These are phyloP conservation scores for Ascoidea tarda DNA, from an alignment of 805 yeast species.

Conservation along the genomic window DNA sequence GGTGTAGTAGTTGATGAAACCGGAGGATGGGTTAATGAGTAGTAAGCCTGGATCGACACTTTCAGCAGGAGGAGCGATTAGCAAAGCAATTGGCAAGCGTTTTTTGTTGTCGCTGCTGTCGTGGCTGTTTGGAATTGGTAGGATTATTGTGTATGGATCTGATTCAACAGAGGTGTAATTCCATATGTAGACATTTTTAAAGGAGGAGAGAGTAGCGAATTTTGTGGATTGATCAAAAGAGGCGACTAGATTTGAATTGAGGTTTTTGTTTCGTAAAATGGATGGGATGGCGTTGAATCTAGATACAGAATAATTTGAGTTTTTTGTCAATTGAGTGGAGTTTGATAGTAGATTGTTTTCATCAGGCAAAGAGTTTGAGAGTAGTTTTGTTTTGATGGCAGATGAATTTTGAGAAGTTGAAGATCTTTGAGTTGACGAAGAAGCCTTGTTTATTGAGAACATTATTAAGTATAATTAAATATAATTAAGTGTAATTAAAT, in stretches of 20 bases:
- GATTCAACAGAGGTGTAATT: constrained; percentile 46
- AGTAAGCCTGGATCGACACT: constrained; percentile 53
- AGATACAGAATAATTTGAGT: constrained; percentile 40
- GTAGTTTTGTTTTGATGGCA: neutral
- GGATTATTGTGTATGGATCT: constrained; percentile 40
- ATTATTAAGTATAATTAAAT: neutral
- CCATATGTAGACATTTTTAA: constrained; percentile 52
- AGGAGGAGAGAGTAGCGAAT: constrained; percentile 34
- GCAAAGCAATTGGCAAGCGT: constrained; percentile 35
- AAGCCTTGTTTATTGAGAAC: neutral
- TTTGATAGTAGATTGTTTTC: constrained; percentile 24
- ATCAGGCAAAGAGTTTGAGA: constrained; percentile 17
- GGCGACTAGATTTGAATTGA: constrained; percentile 17
- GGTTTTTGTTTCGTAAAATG: constrained; percentile 12
- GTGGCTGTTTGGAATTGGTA: constrained; percentile 19
- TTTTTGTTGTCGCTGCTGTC: constrained; percentile 15
- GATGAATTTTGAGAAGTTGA: neutral
- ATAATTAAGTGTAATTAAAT: neutral
- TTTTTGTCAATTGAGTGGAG: constrained; percentile 39
- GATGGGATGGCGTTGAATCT: constrained; percentile 42
- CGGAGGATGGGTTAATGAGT: constrained; percentile 43
- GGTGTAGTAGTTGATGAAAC: constrained; percentile 56
- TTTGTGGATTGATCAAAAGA: constrained; percentile 31
- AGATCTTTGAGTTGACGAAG: neutral
- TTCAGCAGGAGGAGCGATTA: constrained; percentile 45